Conservation (phyloP, 2,329 filamentous ascomycete species). For the Coniella vitis region DNA sequence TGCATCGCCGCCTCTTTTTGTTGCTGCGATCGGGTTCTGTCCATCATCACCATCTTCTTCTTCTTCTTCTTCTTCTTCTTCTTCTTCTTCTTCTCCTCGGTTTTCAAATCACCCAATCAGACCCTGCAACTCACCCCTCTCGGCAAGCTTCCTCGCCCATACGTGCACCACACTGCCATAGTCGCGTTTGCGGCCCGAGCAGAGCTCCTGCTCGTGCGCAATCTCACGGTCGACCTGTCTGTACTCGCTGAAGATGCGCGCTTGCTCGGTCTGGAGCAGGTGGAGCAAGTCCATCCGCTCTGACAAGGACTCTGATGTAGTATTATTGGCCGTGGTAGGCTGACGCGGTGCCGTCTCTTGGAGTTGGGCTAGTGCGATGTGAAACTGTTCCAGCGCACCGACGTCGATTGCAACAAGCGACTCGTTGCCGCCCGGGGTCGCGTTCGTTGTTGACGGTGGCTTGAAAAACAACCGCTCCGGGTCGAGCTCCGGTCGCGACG, state of each 20-base stretch:
- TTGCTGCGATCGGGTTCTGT: too few relatives aligned
- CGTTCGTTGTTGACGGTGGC: not conserved
- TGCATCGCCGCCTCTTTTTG: too few relatives aligned
- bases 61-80: too few relatives aligned
- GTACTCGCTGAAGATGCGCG: constrained; percentile 37
- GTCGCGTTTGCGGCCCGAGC: constrained; percentile 54
- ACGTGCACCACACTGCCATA: constrained; percentile 61
- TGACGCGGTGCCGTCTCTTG: not conserved
- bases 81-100: too few relatives aligned
- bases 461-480: not conserved
- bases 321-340: too few relatives aligned
- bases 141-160: constrained; percentile 64
- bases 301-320: not conserved
- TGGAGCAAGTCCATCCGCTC: constrained; percentile 26
- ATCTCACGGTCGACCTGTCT: constrained; percentile 39
- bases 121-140: constrained; percentile 53
- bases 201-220: constrained; percentile 44
- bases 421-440: too few relatives aligned
- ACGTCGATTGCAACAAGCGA: not conserved
- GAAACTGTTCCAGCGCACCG: constrained; percentile 3
- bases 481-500: not conserved
- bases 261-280: constrained; percentile 35
- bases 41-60: too few relatives aligned
- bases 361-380: constrained; percentile 3
- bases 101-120: constrained; percentile 17